Percentiles rank a stretch among this genome's conserved stretches.
phyloP scores from a whole-genome alignment of 176 grass and related monocot species.

The Aegilops sharonensis region DNA sequence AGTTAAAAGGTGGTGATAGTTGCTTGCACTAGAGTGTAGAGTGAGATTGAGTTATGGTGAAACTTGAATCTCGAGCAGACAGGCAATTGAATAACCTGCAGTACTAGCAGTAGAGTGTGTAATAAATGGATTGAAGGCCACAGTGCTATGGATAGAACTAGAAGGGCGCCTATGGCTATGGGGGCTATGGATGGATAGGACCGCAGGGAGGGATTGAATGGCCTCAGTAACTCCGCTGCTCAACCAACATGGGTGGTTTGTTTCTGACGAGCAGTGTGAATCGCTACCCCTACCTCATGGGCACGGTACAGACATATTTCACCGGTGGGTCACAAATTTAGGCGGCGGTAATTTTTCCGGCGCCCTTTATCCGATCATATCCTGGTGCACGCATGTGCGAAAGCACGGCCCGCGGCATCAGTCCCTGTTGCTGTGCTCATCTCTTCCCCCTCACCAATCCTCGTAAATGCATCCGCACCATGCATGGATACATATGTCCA shows the following conservation, averaged over 20 bases:
- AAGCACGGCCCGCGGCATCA: neutral
- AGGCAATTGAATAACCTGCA: constrained; percentile 32
- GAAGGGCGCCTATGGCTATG: neutral
- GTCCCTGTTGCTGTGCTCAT: neutral
- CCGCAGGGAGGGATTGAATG: constrained; percentile 2
- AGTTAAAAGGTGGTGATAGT: too few species aligned
- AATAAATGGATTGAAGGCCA: neutral
- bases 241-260: neutral
- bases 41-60: neutral
- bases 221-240: constrained; percentile 9
- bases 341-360: neutral
- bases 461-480: constrained; percentile 1
- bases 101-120: neutral
- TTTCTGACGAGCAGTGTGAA: neutral
- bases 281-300: neutral
- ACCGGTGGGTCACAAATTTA: neutral
- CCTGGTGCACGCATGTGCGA: neutral
- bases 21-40: too few species aligned
- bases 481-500: neutral
- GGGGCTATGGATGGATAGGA: neutral
- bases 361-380: neutral
- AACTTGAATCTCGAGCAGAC: neutral
- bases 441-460: constrained; percentile 7
- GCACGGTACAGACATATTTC: neutral
- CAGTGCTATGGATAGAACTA: neutral